A percentile compares a stretch with the other conserved stretches of the same genome.
Evolutionary conservation across 441 rosid species (phyloP).

Genomic region (Isatis lusitanica): DNA sequence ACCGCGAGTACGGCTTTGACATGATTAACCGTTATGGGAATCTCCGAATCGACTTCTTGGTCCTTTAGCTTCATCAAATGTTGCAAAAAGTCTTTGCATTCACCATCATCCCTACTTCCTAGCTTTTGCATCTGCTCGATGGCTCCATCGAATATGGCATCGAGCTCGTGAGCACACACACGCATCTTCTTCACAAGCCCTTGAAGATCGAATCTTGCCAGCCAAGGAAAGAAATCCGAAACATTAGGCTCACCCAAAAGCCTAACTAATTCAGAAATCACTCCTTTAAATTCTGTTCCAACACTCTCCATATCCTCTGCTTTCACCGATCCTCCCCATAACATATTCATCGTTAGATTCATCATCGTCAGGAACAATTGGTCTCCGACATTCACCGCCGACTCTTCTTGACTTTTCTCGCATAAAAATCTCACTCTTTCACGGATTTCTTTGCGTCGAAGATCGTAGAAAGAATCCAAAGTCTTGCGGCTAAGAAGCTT

Average conservation of each 20-base stretch:
- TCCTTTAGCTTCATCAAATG: constrained; percentile 44
- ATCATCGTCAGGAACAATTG: constrained; percentile 42
- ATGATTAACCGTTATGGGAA: constrained; percentile 40
- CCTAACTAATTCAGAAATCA: constrained; percentile 45
- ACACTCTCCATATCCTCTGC: constrained; percentile 39
- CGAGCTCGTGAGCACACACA: constrained; percentile 25
- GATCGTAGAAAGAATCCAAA: constrained; percentile 50
- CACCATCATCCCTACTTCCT: constrained; percentile 26
- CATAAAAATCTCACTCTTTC: constrained; percentile 31
- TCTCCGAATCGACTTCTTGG: constrained; percentile 38
- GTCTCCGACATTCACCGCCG: constrained; percentile 42
- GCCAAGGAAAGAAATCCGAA: constrained; percentile 49
- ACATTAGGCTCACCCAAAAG: constrained; percentile 53
- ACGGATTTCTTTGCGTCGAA: constrained; percentile 45
- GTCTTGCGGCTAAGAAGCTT: constrained; percentile 53
- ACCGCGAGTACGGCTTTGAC: constrained; percentile 53
- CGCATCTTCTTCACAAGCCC: constrained; percentile 43
- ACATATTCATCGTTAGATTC: constrained; percentile 49
- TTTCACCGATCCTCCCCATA: constrained; percentile 55
- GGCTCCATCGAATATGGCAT: constrained; percentile 45
- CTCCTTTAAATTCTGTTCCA: constrained; percentile 42
- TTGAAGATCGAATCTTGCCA: constrained; percentile 55
- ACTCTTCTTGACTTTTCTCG: constrained; percentile 9
- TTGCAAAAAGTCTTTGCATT: constrained; percentile 48
- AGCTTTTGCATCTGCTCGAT: constrained; percentile 41